Evolutionary conservation across 371 early-diverging fungal species (phyloP).

Genomic region (Mucor saturninus): DNA sequence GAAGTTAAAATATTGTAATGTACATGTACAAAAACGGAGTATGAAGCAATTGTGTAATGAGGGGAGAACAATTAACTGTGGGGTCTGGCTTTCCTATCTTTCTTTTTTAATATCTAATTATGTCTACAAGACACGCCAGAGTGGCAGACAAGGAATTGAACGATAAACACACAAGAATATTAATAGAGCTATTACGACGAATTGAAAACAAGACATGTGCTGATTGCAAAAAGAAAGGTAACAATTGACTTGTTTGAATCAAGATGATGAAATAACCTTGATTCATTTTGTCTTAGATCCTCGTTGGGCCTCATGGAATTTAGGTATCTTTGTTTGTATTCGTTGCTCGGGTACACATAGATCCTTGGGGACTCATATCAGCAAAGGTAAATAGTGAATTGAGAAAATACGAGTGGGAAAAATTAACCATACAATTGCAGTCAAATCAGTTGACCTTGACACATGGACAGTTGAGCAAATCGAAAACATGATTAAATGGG

Average conservation of each 20-base stretch:
- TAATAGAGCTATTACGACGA: constrained; percentile 63
- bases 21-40: too few species aligned
- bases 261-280: constrained; percentile 5
- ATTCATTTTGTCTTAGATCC: constrained; percentile 60
- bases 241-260: background rate
- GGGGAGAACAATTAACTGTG: too few species aligned
- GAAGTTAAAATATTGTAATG: too few species aligned
- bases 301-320: constrained; percentile 83
- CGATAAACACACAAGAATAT: constrained; percentile 67
- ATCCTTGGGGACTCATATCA: constrained; percentile 78
- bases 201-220: constrained; percentile 72
- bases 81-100: background rate
- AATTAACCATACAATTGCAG: constrained; percentile 35
- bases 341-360: constrained; percentile 80
- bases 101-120: constrained; percentile 18
- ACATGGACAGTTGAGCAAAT: constrained; percentile 82
- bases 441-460: constrained; percentile 80
- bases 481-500: constrained; percentile 75
- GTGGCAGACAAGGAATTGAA: constrained; percentile 67
- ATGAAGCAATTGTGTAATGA: too few species aligned
- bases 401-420: background rate
- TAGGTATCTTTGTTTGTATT: constrained; percentile 82
- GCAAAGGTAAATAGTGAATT: constrained; percentile 59
- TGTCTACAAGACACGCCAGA: constrained; percentile 73
- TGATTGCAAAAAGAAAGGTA: constrained; percentile 77